phyloP scores from a whole-genome alignment of 495 filamentous ascomycete species.

The Poronia punctata region DNA sequence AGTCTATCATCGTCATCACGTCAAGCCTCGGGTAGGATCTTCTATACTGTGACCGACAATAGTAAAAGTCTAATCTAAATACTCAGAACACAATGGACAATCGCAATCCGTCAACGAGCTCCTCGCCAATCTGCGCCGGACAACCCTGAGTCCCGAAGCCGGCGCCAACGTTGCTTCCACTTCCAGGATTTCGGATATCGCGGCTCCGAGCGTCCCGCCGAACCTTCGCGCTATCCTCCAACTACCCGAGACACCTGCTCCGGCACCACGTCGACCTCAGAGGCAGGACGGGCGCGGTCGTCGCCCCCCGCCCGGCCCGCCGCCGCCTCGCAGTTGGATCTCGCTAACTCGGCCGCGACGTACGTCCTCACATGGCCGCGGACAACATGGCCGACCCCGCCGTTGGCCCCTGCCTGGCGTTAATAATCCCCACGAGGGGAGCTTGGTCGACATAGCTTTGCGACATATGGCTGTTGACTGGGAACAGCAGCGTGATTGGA shows the following conservation, averaged over 20 bases:
- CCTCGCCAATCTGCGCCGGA: conserved; percentile 41
- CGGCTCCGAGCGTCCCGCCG: conserved; percentile 41
- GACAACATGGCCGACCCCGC: neutral
- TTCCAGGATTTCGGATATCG: conserved; percentile 13
- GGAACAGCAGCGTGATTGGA: conserved; percentile 59
- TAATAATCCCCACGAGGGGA: conserved; percentile 34
- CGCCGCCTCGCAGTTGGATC: conserved; percentile 67
- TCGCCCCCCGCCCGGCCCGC: conserved; percentile 56
- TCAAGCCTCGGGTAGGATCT: conserved; percentile 11
- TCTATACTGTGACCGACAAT: no score
- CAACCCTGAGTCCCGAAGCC: conserved; percentile 17
- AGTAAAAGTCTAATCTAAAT: no score
- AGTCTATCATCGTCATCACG: conserved; percentile 24
- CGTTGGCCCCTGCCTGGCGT: conserved; percentile 28
- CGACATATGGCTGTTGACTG: conserved; percentile 60
- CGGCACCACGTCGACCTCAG: conserved; percentile 50
- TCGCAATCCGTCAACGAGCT: conserved; percentile 44
- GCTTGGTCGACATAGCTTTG: conserved; percentile 52
- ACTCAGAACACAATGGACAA: conserved; percentile 19
- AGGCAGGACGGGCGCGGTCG: conserved; percentile 35
- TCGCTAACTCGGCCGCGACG: conserved; percentile 21
- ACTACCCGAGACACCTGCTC: conserved; percentile 63
- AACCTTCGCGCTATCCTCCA: conserved; percentile 53
- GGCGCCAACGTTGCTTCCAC: neutral
- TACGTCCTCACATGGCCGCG: conserved; percentile 7